Base-by-base conservation (phyloP, 768 basidiomycete species). In the Mycena filopes region DNA sequence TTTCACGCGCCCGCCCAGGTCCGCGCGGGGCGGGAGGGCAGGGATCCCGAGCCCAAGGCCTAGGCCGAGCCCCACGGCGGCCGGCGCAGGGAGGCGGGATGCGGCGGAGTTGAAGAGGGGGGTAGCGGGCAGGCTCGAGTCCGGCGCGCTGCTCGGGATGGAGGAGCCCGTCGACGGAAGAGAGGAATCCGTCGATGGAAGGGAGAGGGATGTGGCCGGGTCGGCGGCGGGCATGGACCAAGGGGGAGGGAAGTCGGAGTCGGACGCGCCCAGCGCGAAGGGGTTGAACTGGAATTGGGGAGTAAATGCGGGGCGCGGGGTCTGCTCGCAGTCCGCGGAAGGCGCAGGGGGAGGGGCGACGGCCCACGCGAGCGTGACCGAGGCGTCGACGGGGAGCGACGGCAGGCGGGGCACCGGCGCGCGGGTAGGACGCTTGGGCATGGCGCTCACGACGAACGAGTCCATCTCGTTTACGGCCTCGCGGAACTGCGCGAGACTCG, bases 401-500 rank as follows among this genome's bases (percentile, higher is more conserved):
- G 43, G 57, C 15, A 13, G 50, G 48, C 43, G 33, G 12, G 36
- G 49, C 20, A 23, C 7, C 11, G 46, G 49, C 40, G 29, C 46
- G 13, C 10, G 20, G 29, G 21, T 11, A 5, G 40, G 29, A 10
- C 26, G 13, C 15, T 9, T 15, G 10, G n/a, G 28, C n/a, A 20
- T 25, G 5, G 26, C 28, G 4, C 65, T 43, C 21, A 31, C 26
- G 31, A 50, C 8, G 31, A 67, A 67, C 5, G 25, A 12, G 2
- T 54, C 36, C 1, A 67, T 67, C 3, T 38, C 48, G 43, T 67
- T 55, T 13, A 67, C 21, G 5, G 65, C 60, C n/a, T 31, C n/a
- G 43, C 65, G 53, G 41, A 67, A 43, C 43, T 67, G 40, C 4
- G 47, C 31, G 36, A 67, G 23, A n/a, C 47, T 62, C 31, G 65